Conservation (phyloP, 2,329 filamentous ascomycete genomes). For the Daldinia eschscholtzii region DNA sequence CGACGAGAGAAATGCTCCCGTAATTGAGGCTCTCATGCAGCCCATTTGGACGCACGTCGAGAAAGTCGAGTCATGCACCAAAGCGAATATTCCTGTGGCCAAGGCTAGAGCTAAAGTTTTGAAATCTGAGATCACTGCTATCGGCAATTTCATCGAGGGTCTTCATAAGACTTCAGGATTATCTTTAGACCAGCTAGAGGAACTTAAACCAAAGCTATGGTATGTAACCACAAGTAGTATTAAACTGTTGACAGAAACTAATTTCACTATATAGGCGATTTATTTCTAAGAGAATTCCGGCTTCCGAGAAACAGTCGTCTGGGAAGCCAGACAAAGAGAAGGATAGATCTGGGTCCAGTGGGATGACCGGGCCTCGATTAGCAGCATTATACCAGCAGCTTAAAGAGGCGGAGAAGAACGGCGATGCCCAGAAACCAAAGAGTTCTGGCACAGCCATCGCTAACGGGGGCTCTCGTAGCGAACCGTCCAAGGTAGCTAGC, state of each 20-base stretch:
- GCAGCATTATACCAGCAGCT: constrained; percentile 52
- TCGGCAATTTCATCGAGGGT: constrained; percentile 54
- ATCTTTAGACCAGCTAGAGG: constrained; percentile 48
- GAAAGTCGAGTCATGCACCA: constrained; percentile 52
- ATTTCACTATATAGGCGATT: constrained; percentile 50
- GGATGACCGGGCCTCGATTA: constrained; percentile 53
- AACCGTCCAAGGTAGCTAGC: constrained; percentile 46
- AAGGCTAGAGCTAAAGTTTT: constrained; percentile 53
- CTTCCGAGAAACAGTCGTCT: constrained; percentile 49
- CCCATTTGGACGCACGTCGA: constrained; percentile 52
- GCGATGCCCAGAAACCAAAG: constrained; percentile 47
- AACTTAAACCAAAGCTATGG: constrained; percentile 55
- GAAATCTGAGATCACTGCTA: constrained; percentile 53
- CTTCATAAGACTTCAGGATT: constrained; percentile 52
- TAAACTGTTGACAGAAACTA: constrained; percentile 11
- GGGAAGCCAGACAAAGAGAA: constrained; percentile 47
- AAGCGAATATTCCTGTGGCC: constrained; percentile 52
- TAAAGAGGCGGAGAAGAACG: constrained; percentile 48
- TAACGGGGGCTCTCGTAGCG: constrained; percentile 48
- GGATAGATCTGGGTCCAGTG: constrained; percentile 45
- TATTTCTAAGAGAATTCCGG: constrained; percentile 54
- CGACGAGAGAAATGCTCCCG: constrained; percentile 51
- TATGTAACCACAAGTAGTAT: constrained; percentile 38
- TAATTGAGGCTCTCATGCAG: constrained; percentile 53
- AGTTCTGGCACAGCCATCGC: constrained; percentile 40